These are phyloP conservation scores for Trichosporon sp. DNA, from an alignment of 1,284 basidiomycete species.

Conservation along the genomic window DNA sequence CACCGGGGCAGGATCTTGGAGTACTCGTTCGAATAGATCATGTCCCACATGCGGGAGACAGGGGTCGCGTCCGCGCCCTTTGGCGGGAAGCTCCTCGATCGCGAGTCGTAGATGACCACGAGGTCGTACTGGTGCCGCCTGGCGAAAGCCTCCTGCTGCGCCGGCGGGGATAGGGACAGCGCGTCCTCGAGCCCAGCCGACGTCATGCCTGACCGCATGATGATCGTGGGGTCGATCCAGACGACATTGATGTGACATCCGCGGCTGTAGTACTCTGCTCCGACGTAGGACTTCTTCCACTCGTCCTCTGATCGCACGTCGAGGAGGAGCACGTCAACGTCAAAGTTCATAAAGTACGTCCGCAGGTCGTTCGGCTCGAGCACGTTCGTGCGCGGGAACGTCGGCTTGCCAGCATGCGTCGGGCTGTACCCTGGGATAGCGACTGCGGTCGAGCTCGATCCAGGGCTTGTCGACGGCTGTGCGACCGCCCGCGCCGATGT, in stretches of 20 bases:
- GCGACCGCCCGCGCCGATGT: not conserved
- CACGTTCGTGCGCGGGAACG: conserved; percentile 63
- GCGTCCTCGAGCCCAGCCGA: conserved; percentile 71
- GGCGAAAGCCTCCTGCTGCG: conserved; percentile 72
- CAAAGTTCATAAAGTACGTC: conserved; percentile 63
- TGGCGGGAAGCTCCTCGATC: conserved; percentile 64
- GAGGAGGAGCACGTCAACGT: conserved; percentile 72
- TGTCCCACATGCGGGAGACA: conserved; percentile 65
- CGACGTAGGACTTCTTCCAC: conserved; percentile 74
- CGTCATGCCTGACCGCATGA: conserved; percentile 68
- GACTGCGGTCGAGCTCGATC: not conserved
- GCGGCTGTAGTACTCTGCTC: conserved; percentile 57
- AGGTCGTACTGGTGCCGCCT: conserved; percentile 86
- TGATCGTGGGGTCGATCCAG: conserved; percentile 80
- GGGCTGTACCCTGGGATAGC: conserved; percentile 13
- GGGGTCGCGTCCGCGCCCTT: conserved; percentile 61
- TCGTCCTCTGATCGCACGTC: conserved; percentile 79
- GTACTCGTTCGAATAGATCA: conserved; percentile 74
- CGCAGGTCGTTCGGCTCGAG: conserved; percentile 67
- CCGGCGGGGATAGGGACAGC: conserved; percentile 69
- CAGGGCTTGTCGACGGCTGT: not conserved
- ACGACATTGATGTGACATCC: conserved; percentile 63
- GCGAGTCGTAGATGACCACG: conserved; percentile 82
- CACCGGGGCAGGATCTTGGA: conserved; percentile 71
- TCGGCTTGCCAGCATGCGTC: conserved; percentile 44